phyloP scores from a whole-genome alignment of 1,284 basidiomycete species.

The Sanghuangporus weigelae region DNA sequence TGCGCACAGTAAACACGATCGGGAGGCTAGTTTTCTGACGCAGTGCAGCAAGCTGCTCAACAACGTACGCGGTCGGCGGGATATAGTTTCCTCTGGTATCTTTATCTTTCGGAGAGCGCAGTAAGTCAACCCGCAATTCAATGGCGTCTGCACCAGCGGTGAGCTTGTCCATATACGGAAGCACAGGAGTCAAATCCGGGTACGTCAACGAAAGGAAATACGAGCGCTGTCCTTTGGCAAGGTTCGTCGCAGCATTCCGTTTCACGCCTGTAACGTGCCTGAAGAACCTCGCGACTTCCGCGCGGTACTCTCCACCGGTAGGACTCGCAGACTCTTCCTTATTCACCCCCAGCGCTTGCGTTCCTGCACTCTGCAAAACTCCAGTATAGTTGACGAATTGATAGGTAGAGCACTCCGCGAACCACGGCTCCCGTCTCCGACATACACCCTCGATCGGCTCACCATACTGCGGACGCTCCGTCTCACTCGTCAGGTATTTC shows the following conservation, averaged over 20 bases:
- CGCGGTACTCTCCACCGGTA: slow-evolving; percentile 25
- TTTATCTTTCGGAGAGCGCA: slow-evolving; percentile 52
- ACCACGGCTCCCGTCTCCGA: slow-evolving; percentile 83
- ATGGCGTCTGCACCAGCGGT: slow-evolving; percentile 87
- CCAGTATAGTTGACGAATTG: slow-evolving; percentile 80
- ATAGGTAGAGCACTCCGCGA: slow-evolving; percentile 77
- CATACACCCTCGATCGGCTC: slow-evolving; percentile 84
- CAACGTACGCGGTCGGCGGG: slow-evolving; percentile 72
- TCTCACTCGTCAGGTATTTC: slow-evolving; percentile 75
- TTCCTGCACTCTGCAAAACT: slow-evolving; percentile 23
- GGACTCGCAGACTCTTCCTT: slow-evolving; percentile 20
- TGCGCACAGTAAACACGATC: slow-evolving; percentile 90
- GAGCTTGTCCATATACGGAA: slow-evolving; percentile 68
- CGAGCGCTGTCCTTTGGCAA: slow-evolving; percentile 58
- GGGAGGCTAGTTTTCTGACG: slow-evolving; percentile 79
- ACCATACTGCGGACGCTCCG: slow-evolving; percentile 79
- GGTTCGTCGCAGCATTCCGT: slow-evolving; percentile 60
- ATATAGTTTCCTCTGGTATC: slow-evolving; percentile 48
- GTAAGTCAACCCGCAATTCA: slow-evolving; percentile 89
- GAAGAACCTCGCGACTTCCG: slow-evolving; percentile 79
- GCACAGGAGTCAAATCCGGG: slow-evolving; percentile 74
- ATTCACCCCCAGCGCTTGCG: slow-evolving; percentile 20
- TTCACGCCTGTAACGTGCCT: slow-evolving; percentile 76
- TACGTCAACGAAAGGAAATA: slow-evolving; percentile 94
- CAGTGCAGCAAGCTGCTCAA: slow-evolving; percentile 76